Evolutionary conservation across 257 asterid species (phyloP), one percentile per base, ranked within the genome.

Genomic region (Jacaranda mimosifolia): DNA sequence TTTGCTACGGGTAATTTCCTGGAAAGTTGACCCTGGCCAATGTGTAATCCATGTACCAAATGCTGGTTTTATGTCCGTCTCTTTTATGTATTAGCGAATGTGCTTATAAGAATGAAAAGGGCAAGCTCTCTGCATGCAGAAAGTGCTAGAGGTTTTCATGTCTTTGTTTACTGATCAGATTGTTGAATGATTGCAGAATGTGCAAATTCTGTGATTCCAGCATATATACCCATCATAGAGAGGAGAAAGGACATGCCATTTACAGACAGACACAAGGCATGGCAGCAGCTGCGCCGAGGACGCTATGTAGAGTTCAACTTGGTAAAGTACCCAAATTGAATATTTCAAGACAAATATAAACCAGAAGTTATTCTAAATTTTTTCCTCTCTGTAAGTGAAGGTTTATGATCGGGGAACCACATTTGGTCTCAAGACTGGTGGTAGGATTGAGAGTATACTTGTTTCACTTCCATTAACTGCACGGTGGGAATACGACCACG

Each of bases 351-450:
- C 45, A 10, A 51, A 14, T 9, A 57, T 35, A 7, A 58, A 18
- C 68, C 42, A 13, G 68, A 64, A 35, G 45, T 6, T 72, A 6
- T 77, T 75, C 83, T 77, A 39, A 83, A 15, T 57, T 63, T 52
- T 73, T 40, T 7, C 49, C 17, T 64, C 35, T 64, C 21, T 74
- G 12, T 13, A 38, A 71, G 63, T 80, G 82, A 80, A 95, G 99
- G 98, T 91, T 64, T 95, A 95, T 84, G 99, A 95, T 78, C 97
- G 99, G 53, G 99, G 99, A 83, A 95, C 99, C 46, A 95, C 99
- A 77, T 95, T 95, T 84, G 99, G 99, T 73, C 97, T 96, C 70
- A 96, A 96, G 83, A 96, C 99, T 56, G 99, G 99, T 52, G 99
- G 99, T 64, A 87, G 99, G 88, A 96, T 96, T 40, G 99, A 96